Conservation (phyloP, 2,329 filamentous ascomycete species). For the Diaporthe aspalathi region DNA sequence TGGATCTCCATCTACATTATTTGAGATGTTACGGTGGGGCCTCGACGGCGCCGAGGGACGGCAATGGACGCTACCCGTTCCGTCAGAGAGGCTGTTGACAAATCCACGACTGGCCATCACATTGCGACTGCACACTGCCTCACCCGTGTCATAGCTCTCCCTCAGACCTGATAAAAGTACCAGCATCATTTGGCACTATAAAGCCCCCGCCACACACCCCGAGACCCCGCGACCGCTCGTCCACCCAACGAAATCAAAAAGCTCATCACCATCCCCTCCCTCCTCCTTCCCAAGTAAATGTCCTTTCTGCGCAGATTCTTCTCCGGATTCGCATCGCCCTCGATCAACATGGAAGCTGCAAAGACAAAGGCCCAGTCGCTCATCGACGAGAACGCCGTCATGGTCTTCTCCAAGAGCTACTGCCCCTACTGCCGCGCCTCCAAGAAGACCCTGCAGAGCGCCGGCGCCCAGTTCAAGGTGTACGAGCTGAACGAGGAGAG, state of each 20-base stretch:
- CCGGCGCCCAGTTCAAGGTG: conserved; percentile 77
- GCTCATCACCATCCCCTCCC: conserved; percentile 20
- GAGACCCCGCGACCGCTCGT: conserved; percentile 30
- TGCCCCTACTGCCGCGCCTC: conserved; percentile 91
- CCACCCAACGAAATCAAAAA: conserved; percentile 42
- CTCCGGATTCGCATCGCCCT: conserved; percentile 59
- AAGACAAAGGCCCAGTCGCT: conserved; percentile 85
- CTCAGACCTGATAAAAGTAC: too few relatives aligned
- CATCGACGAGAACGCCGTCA: conserved; percentile 90
- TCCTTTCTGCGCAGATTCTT: conserved; percentile 82
- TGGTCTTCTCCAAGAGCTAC: conserved; percentile 97
- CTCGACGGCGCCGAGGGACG: neutral
- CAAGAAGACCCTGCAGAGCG: conserved; percentile 78
- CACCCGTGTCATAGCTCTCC: conserved; percentile 13
- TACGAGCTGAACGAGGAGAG: conserved; percentile 88
- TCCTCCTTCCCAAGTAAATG: conserved; percentile 51
- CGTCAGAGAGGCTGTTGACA: neutral
- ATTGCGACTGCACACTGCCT: conserved; percentile 26
- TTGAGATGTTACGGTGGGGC: conserved; percentile 19
- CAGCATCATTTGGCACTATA: conserved; percentile 6
- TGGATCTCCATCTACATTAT: conserved; percentile 6
- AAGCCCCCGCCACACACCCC: neutral
- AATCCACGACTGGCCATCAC: conserved; percentile 12
- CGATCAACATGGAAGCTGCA: conserved; percentile 82
- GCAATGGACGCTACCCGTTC: neutral